Base-by-base conservation (phyloP, 139 green algal genomes). In the Mesostigma viride region DNA sequence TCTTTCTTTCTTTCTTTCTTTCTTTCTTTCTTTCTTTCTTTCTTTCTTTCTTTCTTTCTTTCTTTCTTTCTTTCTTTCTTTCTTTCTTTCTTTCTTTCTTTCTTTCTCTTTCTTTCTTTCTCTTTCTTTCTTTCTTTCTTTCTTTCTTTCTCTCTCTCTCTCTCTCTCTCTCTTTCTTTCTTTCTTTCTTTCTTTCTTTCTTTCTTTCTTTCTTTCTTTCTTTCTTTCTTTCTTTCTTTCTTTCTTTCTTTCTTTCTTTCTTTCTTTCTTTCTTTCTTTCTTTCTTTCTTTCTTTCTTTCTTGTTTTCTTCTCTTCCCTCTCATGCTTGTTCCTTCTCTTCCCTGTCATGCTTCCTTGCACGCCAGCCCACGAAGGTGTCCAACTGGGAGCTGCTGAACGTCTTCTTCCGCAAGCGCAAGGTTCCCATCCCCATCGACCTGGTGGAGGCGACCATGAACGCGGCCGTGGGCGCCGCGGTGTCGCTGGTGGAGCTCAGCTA, bases 251-350 rank as follows among this genome's bases (percentile, higher is more conserved):
- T 56, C 22, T 22, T 56, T 56, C 45, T 56, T 56, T 22, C 22
- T 56, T 22, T 56, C 22, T 22, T 56, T 56, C 45, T 56, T 56
- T 22, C 22, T 56, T 22, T 56, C 22, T 22, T 56, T 56, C 22
- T 22, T 56, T 56, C 45, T 56, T 56, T 22, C 45, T 56, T 56
- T n/a, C n/a, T n/a, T n/a, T n/a, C n/a, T n/a, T n/a, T n/a, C n/a
- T n/a, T n/a, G n/a, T n/a, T n/a, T n/a, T n/a, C n/a, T n/a, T n/a
- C n/a, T n/a, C n/a, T n/a, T n/a, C n/a, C n/a, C n/a, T n/a, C n/a
- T n/a, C n/a, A 56, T n/a, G n/a, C n/a, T n/a, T n/a, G n/a, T n/a
- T n/a, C n/a, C n/a, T n/a, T n/a, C n/a, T n/a, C n/a, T n/a, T 56
- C 45, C 45, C 45, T 56, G 45, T 56, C 45, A 56, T 56, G 22